Percentiles rank a stretch among this genome's conserved stretches.
These are phyloP conservation scores for Colletotrichum paranaense DNA, from an alignment of 2,329 filamentous ascomycete species.

Conservation along the genomic window DNA sequence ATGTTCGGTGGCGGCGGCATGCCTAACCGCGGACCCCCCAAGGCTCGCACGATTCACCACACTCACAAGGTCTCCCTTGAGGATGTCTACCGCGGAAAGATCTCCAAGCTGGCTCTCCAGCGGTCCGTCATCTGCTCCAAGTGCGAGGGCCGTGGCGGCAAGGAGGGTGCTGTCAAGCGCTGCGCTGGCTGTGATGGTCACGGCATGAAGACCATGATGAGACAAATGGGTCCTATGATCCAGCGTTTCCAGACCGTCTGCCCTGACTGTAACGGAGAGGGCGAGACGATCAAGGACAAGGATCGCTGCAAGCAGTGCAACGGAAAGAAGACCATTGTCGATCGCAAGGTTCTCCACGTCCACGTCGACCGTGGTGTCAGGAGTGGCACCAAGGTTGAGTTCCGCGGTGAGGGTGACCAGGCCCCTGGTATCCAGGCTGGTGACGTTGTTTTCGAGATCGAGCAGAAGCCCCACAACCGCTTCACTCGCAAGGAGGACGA, in stretches of 20 bases:
- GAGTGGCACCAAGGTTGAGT: slow-evolving; percentile 96
- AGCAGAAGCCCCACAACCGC: slow-evolving; percentile 96
- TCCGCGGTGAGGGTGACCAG: slow-evolving; percentile 96
- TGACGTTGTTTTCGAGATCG: slow-evolving; percentile 98
- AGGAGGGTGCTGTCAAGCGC: slow-evolving; percentile 96
- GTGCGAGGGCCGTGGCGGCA: slow-evolving; percentile 93
- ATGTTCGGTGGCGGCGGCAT: slow-evolving; percentile 83
- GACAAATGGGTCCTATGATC: slow-evolving; percentile 99
- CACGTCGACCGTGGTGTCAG: slow-evolving; percentile 96
- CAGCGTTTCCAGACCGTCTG: slow-evolving; percentile 99
- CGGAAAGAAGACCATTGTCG: slow-evolving; percentile 97
- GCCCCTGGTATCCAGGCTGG: slow-evolving; percentile 92
- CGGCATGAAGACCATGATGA: slow-evolving; percentile 99
- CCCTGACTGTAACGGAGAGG: slow-evolving; percentile 97
- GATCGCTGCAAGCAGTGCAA: slow-evolving; percentile 97
- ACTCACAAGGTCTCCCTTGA: slow-evolving; percentile 98
- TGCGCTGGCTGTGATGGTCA: slow-evolving; percentile 91
- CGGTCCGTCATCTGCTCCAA: slow-evolving; percentile 97
- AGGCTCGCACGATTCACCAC: slow-evolving; percentile 97
- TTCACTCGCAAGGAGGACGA: slow-evolving; percentile 98
- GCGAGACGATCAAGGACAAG: slow-evolving; percentile 95
- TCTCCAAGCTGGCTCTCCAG: slow-evolving; percentile 96
- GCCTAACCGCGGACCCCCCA: slow-evolving; percentile 81
- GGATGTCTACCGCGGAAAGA: slow-evolving; percentile 97
- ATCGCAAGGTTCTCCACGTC: slow-evolving; percentile 97